A percentile compares a stretch with the other conserved stretches of the same genome.
These are phyloP conservation scores for Taxawa tesnikishii DNA, from an alignment of 2,329 filamentous ascomycete genomes.

Conservation along the genomic window DNA sequence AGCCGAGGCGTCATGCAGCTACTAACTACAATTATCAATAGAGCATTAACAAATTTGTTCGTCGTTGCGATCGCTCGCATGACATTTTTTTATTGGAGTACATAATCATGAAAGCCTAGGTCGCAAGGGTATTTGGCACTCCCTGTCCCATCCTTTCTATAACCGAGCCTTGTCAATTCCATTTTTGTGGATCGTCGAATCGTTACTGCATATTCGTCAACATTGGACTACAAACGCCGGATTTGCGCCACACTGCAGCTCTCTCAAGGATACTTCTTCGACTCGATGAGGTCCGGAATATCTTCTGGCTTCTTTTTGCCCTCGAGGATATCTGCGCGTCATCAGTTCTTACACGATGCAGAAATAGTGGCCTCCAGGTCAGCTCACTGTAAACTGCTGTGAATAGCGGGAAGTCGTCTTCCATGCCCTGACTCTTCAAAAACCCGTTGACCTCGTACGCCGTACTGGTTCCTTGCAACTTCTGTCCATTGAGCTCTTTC, in stretches of 20 bases:
- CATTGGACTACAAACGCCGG: too few relatives aligned
- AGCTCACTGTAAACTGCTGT: constrained; percentile 62
- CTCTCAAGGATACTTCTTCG: constrained; percentile 8
- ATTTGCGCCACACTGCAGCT: not conserved
- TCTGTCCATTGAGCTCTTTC: constrained; percentile 88
- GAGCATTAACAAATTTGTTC: too few relatives aligned
- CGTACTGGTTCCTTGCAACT: constrained; percentile 87
- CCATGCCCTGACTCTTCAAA: constrained; percentile 62
- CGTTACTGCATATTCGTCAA: not conserved
- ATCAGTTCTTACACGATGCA: constrained; percentile 1
- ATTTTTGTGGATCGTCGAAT: too few relatives aligned
- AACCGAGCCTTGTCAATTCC: too few relatives aligned
- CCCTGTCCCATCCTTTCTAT: too few relatives aligned
- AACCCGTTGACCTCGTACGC: constrained; percentile 86
- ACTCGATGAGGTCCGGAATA: constrained; percentile 53
- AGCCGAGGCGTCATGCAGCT: too few relatives aligned
- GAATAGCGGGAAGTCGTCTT: constrained; percentile 82
- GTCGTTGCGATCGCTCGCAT: too few relatives aligned
- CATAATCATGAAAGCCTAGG: too few relatives aligned
- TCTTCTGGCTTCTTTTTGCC: constrained; percentile 67
- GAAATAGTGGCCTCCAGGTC: not conserved
- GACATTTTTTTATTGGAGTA: too few relatives aligned
- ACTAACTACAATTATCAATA: too few relatives aligned
- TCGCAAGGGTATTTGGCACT: too few relatives aligned
- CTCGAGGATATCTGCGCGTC: constrained; percentile 55